Conservation (phyloP, 2,329 filamentous ascomycete species). For the Xylaria sp. region DNA sequence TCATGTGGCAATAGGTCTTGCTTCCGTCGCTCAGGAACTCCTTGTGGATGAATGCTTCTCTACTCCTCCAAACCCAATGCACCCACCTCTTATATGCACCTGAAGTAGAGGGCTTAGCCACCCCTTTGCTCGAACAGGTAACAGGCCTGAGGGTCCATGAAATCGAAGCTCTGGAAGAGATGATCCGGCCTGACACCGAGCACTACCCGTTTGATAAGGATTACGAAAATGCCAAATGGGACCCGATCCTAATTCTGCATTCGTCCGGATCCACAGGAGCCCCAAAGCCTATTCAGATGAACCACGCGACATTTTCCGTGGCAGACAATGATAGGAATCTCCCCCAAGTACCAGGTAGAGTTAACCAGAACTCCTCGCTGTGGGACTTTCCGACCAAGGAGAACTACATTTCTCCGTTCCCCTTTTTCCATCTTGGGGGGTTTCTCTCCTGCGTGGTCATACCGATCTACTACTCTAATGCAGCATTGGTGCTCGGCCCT, state of each 20-base stretch:
- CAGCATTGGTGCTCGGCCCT: slow-evolving; percentile 10
- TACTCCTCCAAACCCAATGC: slow-evolving; percentile 9
- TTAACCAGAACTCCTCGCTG: slow-evolving; percentile 21
- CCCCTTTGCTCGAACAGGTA: background rate
- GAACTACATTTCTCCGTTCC: slow-evolving; percentile 21
- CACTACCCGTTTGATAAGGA: slow-evolving; percentile 18
- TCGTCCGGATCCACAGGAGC: slow-evolving; percentile 26
- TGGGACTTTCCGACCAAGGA: slow-evolving; percentile 17
- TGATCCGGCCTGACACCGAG: slow-evolving; percentile 2
- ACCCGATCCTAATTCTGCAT: slow-evolving; percentile 23
- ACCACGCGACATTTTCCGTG: slow-evolving; percentile 20
- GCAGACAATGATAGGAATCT: slow-evolving; percentile 18
- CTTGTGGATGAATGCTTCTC: slow-evolving; percentile 3
- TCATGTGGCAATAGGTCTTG: slow-evolving; percentile 6
- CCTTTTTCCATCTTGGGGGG: slow-evolving; percentile 21
- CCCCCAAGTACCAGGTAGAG: slow-evolving; percentile 13
- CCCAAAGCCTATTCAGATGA: slow-evolving; percentile 25
- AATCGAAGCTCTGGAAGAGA: slow-evolving; percentile 2
- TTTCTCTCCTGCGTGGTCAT: slow-evolving; percentile 21
- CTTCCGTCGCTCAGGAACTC: slow-evolving; percentile 15
- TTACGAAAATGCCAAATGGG: slow-evolving; percentile 14
- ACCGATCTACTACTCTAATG: slow-evolving; percentile 22
- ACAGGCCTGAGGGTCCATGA: background rate
- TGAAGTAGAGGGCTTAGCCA: slow-evolving; percentile 1
- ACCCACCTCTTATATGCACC: slow-evolving; percentile 6